Evolutionary conservation across 257 asterid species (phyloP).

Genomic region (Ophiorrhiza pumila): DNA sequence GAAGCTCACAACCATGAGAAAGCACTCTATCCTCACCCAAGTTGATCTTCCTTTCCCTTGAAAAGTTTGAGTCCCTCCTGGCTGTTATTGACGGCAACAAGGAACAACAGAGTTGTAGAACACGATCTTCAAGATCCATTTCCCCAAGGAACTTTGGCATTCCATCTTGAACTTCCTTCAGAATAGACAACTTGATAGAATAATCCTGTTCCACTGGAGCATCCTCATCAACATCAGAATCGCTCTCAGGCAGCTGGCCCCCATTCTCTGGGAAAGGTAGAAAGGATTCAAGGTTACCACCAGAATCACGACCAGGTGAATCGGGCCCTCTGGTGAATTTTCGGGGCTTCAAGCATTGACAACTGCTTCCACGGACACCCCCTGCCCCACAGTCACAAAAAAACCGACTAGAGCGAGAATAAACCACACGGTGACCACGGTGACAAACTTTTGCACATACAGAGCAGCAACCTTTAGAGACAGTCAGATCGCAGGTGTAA

Average conservation of each 20-base stretch:
- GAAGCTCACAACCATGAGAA: constrained; percentile 58
- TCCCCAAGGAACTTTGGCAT: constrained; percentile 67
- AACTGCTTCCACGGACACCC: constrained; percentile 94
- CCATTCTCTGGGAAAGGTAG: constrained; percentile 72
- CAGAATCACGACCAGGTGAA: constrained; percentile 52
- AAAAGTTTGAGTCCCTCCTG: constrained; percentile 61
- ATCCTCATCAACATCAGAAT: constrained; percentile 88
- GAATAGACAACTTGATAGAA: constrained; percentile 56
- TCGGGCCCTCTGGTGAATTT: constrained; percentile 62
- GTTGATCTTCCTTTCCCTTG: constrained; percentile 56
- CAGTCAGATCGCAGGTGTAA: constrained; percentile 95
- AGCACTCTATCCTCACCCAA: constrained; percentile 70
- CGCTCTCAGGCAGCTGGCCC: constrained; percentile 92
- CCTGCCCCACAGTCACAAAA: constrained; percentile 99
- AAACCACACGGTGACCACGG: constrained; percentile 98
- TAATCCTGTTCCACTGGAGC: constrained; percentile 57
- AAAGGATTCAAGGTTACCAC: constrained; percentile 70
- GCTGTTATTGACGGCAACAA: constrained; percentile 68
- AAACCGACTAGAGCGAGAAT: constrained; percentile 97
- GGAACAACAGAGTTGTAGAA: constrained; percentile 67
- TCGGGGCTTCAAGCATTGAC: constrained; percentile 97
- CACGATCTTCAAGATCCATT: constrained; percentile 70
- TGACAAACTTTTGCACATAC: constrained; percentile 99
- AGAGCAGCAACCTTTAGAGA: constrained; percentile 98
- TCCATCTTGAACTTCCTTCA: constrained; percentile 73